Conservation (phyloP, 164 flowering plant species). For the Litsea cubeba region DNA sequence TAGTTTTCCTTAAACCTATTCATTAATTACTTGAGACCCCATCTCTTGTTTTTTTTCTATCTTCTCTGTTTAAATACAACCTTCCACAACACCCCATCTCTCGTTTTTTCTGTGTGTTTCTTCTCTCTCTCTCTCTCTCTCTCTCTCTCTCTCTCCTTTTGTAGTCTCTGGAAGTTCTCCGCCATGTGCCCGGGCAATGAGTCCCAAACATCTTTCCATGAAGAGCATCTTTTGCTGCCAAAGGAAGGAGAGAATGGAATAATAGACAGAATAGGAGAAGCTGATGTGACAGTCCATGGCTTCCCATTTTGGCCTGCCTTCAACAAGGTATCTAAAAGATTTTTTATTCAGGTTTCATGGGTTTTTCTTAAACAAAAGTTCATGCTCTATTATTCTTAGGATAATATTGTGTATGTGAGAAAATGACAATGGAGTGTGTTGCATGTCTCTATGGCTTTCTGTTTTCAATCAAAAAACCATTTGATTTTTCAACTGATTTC, state of each 20-base stretch:
- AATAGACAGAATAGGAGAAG: background rate
- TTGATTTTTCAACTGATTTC: background rate
- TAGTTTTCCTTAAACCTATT: background rate
- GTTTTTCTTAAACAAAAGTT: background rate
- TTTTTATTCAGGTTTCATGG: background rate
- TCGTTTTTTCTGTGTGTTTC: background rate
- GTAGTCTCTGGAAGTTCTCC: background rate
- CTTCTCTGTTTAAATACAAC: background rate
- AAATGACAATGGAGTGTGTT: too few relatives aligned
- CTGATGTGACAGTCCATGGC: background rate
- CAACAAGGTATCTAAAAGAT: background rate
- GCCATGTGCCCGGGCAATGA: constrained; percentile 1
- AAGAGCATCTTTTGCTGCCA: background rate
- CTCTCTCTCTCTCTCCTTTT: background rate
- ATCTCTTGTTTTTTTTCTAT: constrained; percentile 4
- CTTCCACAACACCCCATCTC: background rate
- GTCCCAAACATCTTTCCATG: background rate
- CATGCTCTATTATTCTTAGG: background rate
- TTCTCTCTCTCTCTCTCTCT: too few relatives aligned
- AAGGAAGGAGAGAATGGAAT: background rate
- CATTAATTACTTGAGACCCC: background rate
- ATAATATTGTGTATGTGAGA: too few relatives aligned
- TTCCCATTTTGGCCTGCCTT: background rate
- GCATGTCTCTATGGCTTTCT: too few relatives aligned
- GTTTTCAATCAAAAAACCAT: background rate